Evolutionary conservation across 208 protist genomes (phyloP), one percentile per base, ranked within the genome.

Genomic region (Leishmania mexicana): DNA sequence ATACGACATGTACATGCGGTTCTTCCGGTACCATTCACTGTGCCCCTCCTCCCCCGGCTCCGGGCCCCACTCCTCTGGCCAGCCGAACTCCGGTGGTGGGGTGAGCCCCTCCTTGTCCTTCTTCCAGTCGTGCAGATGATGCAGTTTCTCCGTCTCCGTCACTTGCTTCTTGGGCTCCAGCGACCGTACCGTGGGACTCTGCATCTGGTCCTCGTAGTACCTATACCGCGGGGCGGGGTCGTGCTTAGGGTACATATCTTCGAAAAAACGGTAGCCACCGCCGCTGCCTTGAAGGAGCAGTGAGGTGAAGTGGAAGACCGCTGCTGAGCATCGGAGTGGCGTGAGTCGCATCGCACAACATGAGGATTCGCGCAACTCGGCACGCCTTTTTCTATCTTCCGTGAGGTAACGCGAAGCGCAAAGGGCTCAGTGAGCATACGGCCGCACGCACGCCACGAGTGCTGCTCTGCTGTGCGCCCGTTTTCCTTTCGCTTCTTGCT

Each of bases 1-100:
- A 75, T 96, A 95, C 40, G 91, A 95, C 94, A 97, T 97, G 87
- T 96, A 97, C 93, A 96, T 95, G 51, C 94, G 90, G 64, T 95
- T 93, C 83, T 97, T 97, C 83, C 95, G 92, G 89, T 97, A 97
- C 88, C 90, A 97, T 75, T 88, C 87, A 47, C 85, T 95, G 81
- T 97, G 94, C 10, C 94, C 94, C 68, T 96, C 93, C 57, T 96
- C 92, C 21, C 94, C 94, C 11, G 94, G 94, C 79, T 95, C 91
- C 45, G 94, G 94, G 2, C 94, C 94, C 93, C 94, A 97, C 82
- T 97, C 94, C 86, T 97, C 94, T 31, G 91, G 83, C 93, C 94
- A 97, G 11, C 93, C 94, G 80, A 94, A 97, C 86, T 96, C 89
- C 45, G 85, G 85, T 35, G 94, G 92, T n/a, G 90, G 86, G 15